Evolutionary conservation across 441 rosid species (phyloP).

Genomic region (Geranium incanum): DNA sequence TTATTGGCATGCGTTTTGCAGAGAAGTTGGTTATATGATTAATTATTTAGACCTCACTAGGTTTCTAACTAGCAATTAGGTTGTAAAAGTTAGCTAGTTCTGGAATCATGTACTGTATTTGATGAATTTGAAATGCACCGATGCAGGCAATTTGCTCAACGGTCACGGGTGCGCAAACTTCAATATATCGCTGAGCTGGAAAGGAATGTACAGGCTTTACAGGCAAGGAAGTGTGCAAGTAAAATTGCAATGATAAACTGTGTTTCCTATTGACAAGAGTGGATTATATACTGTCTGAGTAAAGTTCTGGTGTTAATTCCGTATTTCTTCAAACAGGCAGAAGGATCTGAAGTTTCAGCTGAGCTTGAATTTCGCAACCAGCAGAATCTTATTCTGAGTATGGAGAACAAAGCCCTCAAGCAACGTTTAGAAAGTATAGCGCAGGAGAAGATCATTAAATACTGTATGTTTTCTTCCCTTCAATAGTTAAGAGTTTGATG

Average conservation of each 20-base stretch:
- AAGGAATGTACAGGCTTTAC: constrained; percentile 91
- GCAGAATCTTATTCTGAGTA: constrained; percentile 72
- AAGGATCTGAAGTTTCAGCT: constrained; percentile 85
- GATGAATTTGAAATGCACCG: constrained; percentile 16
- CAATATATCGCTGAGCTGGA: constrained; percentile 99
- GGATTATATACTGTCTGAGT: not conserved
- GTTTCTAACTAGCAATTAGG: too few species aligned
- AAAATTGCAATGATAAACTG: constrained; percentile 3
- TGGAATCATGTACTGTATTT: not conserved
- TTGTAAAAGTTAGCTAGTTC: too few species aligned
- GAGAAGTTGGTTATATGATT: not conserved
- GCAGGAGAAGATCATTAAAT: constrained; percentile 83
- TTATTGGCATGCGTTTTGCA: not conserved
- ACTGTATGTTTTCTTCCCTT: constrained; percentile 44
- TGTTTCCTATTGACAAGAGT: constrained; percentile 1
- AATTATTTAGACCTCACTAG: too few species aligned
- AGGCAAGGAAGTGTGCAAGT: constrained; percentile 39
- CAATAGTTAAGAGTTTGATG: constrained; percentile 14
- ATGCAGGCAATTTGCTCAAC: constrained; percentile 97
- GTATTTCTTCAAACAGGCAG: constrained; percentile 44
- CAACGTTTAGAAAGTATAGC: constrained; percentile 79
- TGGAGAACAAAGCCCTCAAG: constrained; percentile 97
- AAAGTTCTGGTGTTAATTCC: not conserved
- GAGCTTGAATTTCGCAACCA: constrained; percentile 94
- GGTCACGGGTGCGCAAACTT: constrained; percentile 94